These are phyloP conservation scores for Auricularia sp. DNA, from an alignment of 768 basidiomycete genomes.

Conservation along the genomic window DNA sequence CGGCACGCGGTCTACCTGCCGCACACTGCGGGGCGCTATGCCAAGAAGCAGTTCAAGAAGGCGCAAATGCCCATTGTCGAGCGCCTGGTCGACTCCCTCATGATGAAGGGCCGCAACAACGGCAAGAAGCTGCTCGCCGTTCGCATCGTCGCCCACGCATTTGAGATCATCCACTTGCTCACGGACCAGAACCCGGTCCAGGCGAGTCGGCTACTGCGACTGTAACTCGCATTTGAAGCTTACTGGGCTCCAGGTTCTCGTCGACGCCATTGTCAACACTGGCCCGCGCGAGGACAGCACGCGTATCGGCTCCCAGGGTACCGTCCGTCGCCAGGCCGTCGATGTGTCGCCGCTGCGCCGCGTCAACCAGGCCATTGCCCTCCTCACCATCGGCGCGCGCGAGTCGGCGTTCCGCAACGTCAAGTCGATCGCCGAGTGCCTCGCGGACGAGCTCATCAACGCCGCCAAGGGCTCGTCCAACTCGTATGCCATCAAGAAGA, in stretches of 20 bases:
- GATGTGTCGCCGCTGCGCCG: slow-evolving; percentile 97
- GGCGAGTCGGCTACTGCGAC: slow-evolving; percentile 33
- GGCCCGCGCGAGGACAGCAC: slow-evolving; percentile 99
- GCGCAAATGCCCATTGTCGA: slow-evolving; percentile 99
- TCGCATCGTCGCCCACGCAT: slow-evolving; percentile 98
- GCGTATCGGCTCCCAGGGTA: slow-evolving; percentile 99
- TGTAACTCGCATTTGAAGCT: background rate
- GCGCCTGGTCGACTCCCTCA: slow-evolving; percentile 95
- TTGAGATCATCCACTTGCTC: slow-evolving; percentile 99
- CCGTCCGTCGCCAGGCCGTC: slow-evolving; percentile 98
- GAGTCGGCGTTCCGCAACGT: slow-evolving; percentile 99
- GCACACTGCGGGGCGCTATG: slow-evolving; percentile 98
- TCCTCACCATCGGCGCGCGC: slow-evolving; percentile 94
- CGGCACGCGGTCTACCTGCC: slow-evolving; percentile 95
- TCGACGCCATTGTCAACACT: slow-evolving; percentile 99
- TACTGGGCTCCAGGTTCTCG: slow-evolving; percentile 53
- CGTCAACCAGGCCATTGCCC: slow-evolving; percentile 94
- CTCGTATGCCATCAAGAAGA: slow-evolving; percentile 99
- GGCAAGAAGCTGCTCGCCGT: slow-evolving; percentile 98
- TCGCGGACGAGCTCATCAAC: slow-evolving; percentile 99
- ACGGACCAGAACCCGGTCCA: slow-evolving; percentile 99
- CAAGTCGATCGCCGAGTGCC: slow-evolving; percentile 97
- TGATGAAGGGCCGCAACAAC: slow-evolving; percentile 99
- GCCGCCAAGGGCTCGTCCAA: slow-evolving; percentile 99
- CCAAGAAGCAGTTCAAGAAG: slow-evolving; percentile 99